Base-by-base conservation (phyloP, 1,139 yeast species). In the Protomyces inundatus region DNA sequence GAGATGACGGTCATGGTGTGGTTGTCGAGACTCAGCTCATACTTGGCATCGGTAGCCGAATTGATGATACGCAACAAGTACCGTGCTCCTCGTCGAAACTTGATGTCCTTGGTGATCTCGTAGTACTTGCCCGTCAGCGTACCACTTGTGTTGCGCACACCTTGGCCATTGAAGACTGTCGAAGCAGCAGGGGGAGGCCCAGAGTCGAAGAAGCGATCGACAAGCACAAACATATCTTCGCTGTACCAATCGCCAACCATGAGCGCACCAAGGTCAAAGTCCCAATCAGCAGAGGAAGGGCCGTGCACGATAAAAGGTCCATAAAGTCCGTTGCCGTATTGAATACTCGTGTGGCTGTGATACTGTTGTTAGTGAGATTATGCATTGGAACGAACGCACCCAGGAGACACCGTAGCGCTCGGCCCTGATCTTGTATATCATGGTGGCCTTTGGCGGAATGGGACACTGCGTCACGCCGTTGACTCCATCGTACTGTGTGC, bases 311-410 rank as follows among this genome's bases (percentile, higher is more conserved):
- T 37, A 16, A 54, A 10, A 30, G 48, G 36, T 7, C 57, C 57
- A 23, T 81, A 81, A 67, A 77, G 72, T 65, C 76, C 75, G 37
- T 81, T 77, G 66, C 66, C 54, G 14, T 52, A 65, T 23, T 67
- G 70, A 4, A 73, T 75, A 54, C 77, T 75, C 6, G 74, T 75
- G 64, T 84, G 85, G 60, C 81, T 81, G 67, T 90, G 82, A 54
- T 90, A 80, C 67, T 90, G 79, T 4, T 9, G 2, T 14, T 12
- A 12, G 12, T 12, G 42, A n/a, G 14, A 12, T 39, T 6, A 1
- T 39, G 32, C 85, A 77, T 62, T 90, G 96, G 73, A 90, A 81
- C 77, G 90, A 80, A 67, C 97, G 97, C 72, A 89, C 95, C 96
- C 96, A 89, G 77, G 78, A 89, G 1, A 93, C 81, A 66, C 96